phyloP scores from a whole-genome alignment of 2,329 filamentous ascomycete genomes.

The Podosphaera fusca region DNA sequence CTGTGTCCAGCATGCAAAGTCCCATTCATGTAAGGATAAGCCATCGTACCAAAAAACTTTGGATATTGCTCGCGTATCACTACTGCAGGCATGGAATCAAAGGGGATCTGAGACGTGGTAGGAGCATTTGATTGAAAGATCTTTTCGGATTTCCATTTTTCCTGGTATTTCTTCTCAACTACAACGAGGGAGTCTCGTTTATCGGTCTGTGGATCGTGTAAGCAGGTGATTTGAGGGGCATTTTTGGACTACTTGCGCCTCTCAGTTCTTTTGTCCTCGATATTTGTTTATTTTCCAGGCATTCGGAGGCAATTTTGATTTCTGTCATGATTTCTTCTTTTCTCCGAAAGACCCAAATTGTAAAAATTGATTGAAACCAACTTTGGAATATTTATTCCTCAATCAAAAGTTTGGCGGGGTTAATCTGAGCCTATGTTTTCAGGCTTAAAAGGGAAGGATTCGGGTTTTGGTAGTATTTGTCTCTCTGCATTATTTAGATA shows the following conservation, averaged over 20 bases:
- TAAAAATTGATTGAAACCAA: too few relatives aligned
- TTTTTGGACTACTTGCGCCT: constrained; percentile 21
- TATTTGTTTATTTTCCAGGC: constrained; percentile 26
- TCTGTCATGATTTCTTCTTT: constrained; percentile 21
- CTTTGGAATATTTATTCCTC: not conserved
- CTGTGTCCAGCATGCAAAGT: constrained; percentile 76
- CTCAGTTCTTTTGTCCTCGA: constrained; percentile 39
- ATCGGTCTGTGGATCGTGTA: constrained; percentile 35
- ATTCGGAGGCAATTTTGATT: constrained; percentile 18
- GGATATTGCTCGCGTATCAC: constrained; percentile 62
- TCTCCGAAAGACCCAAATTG: not conserved
- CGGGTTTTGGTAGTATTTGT: too few relatives aligned
- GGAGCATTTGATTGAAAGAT: constrained; percentile 79
- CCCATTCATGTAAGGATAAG: constrained; percentile 68
- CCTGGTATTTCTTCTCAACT: constrained; percentile 81
- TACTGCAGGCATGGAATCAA: constrained; percentile 46
- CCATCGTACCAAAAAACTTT: constrained; percentile 75
- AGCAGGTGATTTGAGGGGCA: constrained; percentile 6
- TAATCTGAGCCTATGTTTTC: not conserved
- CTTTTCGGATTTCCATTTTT: constrained; percentile 52
- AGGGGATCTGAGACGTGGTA: constrained; percentile 51
- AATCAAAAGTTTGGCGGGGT: not conserved
- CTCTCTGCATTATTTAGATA: not conserved
- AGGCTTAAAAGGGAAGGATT: not conserved
- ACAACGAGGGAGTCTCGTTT: constrained; percentile 66